A percentile compares a stretch with the other conserved stretches of the same genome.
phyloP scores from a whole-genome alignment of 139 green algal genomes.

The Medakamo hakoo region DNA sequence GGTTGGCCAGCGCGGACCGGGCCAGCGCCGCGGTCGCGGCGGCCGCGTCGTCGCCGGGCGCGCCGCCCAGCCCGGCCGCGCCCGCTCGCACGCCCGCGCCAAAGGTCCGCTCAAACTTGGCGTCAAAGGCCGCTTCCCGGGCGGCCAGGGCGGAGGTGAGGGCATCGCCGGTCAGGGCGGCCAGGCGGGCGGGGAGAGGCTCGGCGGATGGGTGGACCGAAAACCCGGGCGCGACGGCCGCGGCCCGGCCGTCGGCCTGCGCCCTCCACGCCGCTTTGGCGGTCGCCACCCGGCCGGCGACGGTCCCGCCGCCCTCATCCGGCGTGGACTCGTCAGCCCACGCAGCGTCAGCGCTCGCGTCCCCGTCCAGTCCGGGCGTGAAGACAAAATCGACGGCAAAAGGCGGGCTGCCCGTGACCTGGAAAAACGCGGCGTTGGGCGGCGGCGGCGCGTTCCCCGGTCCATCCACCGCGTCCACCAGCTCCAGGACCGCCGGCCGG shows the following conservation, averaged over 20 bases:
- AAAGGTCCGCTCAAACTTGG: conserved; percentile 19
- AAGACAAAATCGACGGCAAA: conserved; percentile 40
- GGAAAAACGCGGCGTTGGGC: conserved; percentile 42
- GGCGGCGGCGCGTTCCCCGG: too few relatives aligned
- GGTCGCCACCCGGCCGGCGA: background rate
- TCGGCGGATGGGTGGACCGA: background rate
- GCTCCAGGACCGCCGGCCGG: conserved; percentile 4
- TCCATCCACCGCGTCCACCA: conserved; percentile 36
- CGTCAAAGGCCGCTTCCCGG: conserved; percentile 25
- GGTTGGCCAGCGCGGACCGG: conserved; percentile 68
- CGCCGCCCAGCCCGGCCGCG: background rate
- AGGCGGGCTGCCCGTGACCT: conserved; percentile 36
- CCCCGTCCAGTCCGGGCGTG: conserved; percentile 3
- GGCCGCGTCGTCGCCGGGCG: background rate
- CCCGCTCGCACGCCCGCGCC: background rate
- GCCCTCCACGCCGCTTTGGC: background rate
- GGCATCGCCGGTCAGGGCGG: background rate
- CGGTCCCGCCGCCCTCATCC: too few relatives aligned
- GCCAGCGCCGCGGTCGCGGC: conserved; percentile 19
- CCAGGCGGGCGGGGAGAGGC: background rate
- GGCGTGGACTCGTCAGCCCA: too few relatives aligned
- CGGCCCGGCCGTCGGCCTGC: background rate
- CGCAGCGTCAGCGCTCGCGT: too few relatives aligned
- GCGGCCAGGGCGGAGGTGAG: background rate
- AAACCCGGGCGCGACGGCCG: background rate